Base-by-base conservation (phyloP, 257 asterid species). In the Lavandula angustifolia region DNA sequence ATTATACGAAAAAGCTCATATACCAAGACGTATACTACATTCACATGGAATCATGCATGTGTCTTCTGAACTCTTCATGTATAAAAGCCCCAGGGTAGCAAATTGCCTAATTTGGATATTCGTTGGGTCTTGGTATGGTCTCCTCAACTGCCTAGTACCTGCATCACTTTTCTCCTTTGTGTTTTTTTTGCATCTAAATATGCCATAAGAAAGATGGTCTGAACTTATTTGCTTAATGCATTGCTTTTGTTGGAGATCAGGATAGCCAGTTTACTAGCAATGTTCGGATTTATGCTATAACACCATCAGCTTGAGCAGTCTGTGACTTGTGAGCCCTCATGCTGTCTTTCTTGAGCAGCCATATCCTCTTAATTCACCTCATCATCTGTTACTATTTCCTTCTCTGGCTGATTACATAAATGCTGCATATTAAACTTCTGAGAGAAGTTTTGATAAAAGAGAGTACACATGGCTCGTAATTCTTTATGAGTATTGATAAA, bases 61-160 rank as follows among this genome's bases (percentile, higher is more conserved):
- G 31, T 17, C 42, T 56, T 68, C 14, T 18, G 17, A 46, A 31
- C 40, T 54, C 54, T 53, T 53, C 62, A 42, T 66, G 60, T 16
- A 17, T 37, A 22, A 22, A 1, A 51, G 5, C 60, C 69, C 9
- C 18, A 0, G n/a, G 17, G 10, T 22, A 17, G 14, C 38, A 37
- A 17, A 54, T 27, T 29, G 61, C 38, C 11, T 37, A 40, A 12
- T 50, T 22, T 13, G 7, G 60, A 1, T 35, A 49, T 29, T 17
- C 8, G 18, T 31, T 37, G 34, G 3, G 4, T 37, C n/a, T 42
- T 6, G 37, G 8, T 12, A 33, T 9, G 47, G 43, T 22, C 27
- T 22, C 27, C 27, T 22, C 27, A 2, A 22, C 27, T 22, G 27
- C 27, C 27, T 22, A 22, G 27, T 22, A 22, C 27, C 27, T 22